These are phyloP conservation scores for Botrytis medusae DNA, from an alignment of 2,329 filamentous ascomycete species.

Conservation along the genomic window DNA sequence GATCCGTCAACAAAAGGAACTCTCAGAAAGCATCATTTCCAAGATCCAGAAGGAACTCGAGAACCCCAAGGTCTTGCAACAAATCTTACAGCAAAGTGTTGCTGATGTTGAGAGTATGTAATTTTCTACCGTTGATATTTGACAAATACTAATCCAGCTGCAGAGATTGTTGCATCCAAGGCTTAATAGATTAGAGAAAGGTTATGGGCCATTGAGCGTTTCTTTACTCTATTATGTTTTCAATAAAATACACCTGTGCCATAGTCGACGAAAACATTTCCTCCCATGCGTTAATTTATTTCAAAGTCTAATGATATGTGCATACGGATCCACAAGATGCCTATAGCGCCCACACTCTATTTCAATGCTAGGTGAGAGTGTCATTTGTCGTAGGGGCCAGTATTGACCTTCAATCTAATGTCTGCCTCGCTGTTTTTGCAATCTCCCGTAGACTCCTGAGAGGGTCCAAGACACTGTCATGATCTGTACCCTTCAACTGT, in stretches of 20 bases:
- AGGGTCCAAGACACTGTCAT: conserved; percentile 40
- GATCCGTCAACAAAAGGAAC: conserved; percentile 96
- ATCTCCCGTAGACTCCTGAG: conserved; percentile 24
- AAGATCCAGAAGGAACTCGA: conserved; percentile 99
- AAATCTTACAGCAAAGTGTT: conserved; percentile 97
- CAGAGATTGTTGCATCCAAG: conserved; percentile 64
- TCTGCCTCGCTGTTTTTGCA: conserved; percentile 15
- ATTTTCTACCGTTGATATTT: not conserved
- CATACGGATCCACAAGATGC: not conserved
- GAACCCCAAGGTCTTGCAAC: conserved; percentile 94
- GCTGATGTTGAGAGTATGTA: conserved; percentile 89
- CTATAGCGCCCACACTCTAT: not conserved
- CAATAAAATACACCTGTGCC: conserved; percentile 56
- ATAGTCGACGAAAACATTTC: conserved; percentile 47
- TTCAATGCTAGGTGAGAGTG: not conserved
- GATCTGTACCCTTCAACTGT: conserved; percentile 41
- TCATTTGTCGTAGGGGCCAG: not conserved
- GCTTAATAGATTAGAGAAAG: conserved; percentile 55
- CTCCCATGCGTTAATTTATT: conserved; percentile 3
- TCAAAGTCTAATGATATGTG: conserved; percentile 9
- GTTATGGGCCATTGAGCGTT: conserved; percentile 20
- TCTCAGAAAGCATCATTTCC: conserved; percentile 87
- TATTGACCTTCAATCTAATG: not conserved
- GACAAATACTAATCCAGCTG: conserved; percentile 40
- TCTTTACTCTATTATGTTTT: conserved; percentile 55